These are phyloP conservation scores for Talaromyces rugulosus DNA, from an alignment of 2,329 filamentous ascomycete species.

Conservation along the genomic window DNA sequence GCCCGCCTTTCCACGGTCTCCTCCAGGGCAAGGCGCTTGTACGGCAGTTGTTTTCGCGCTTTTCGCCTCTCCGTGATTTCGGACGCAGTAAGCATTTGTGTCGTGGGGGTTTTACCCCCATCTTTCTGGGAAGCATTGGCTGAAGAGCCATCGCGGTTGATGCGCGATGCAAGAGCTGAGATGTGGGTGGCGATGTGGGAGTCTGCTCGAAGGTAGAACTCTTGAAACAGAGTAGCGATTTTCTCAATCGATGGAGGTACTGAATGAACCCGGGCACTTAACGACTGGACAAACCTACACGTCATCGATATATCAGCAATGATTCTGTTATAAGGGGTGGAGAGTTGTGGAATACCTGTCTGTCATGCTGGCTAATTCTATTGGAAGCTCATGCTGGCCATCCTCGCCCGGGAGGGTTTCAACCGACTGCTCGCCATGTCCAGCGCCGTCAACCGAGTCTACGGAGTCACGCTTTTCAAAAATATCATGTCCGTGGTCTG, in stretches of 20 bases:
- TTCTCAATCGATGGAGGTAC: conserved; percentile 78
- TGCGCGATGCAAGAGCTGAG: conserved; percentile 68
- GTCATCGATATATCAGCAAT: neutral
- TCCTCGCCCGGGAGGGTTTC: conserved; percentile 46
- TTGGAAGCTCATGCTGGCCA: conserved; percentile 83
- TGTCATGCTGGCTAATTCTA: conserved; percentile 84
- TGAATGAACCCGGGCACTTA: conserved; percentile 81
- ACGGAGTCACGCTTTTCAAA: conserved; percentile 41
- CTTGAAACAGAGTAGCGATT: conserved; percentile 83
- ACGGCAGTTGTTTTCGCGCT: conserved; percentile 71
- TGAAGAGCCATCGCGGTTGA: conserved; percentile 58
- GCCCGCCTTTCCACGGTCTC: conserved; percentile 86
- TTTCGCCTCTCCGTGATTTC: conserved; percentile 78
- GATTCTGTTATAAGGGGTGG: neutral
- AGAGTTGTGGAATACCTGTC: conserved; percentile 62
- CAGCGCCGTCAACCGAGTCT: conserved; percentile 26
- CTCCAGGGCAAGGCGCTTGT: conserved; percentile 72
- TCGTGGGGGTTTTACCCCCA: conserved; percentile 44
- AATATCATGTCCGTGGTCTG: conserved; percentile 26
- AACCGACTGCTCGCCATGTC: conserved; percentile 25
- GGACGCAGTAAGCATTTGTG: conserved; percentile 85
- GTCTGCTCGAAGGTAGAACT: conserved; percentile 81
- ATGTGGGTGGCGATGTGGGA: conserved; percentile 84
- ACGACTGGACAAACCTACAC: conserved; percentile 78
- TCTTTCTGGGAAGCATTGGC: conserved; percentile 55